A percentile compares a stretch with the other conserved stretches of the same genome.
phyloP scores from a whole-genome alignment of 176 grass and related monocot genomes.

The Carex scoparia region DNA sequence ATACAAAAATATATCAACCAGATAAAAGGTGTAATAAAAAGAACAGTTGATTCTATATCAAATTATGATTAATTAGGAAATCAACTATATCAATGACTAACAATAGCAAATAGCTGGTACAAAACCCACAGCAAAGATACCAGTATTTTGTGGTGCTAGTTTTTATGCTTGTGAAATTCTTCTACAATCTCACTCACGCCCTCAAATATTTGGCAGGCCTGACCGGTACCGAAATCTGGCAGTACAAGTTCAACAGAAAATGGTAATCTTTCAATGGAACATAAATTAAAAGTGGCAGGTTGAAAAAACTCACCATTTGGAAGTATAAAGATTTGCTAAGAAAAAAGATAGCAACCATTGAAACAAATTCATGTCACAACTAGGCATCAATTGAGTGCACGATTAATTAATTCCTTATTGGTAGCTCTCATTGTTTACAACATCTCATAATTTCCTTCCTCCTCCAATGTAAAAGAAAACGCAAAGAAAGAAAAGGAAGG shows the following conservation, averaged over 20 bases:
- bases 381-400: not conserved
- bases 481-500: not conserved
- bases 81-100: not conserved
- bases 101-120: not conserved
- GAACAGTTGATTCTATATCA: not conserved
- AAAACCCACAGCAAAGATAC: not conserved
- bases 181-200: not conserved
- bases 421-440: not conserved
- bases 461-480: constrained; percentile 1
- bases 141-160: not conserved
- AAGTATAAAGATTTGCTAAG: not conserved
- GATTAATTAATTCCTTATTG: not conserved
- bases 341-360: not conserved
- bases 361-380: not conserved
- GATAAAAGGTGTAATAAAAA: not conserved
- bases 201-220: not conserved
- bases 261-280: not conserved
- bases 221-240: not conserved
- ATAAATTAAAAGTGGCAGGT: not conserved
- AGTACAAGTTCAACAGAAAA: not conserved
- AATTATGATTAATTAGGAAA: not conserved
- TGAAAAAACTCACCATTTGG: not conserved
- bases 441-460: not conserved
- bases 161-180: not conserved
- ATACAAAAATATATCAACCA: not conserved